phyloP scores from a whole-genome alignment of 2,329 filamentous ascomycete genomes.

The Albophoma yamanashiensis region DNA sequence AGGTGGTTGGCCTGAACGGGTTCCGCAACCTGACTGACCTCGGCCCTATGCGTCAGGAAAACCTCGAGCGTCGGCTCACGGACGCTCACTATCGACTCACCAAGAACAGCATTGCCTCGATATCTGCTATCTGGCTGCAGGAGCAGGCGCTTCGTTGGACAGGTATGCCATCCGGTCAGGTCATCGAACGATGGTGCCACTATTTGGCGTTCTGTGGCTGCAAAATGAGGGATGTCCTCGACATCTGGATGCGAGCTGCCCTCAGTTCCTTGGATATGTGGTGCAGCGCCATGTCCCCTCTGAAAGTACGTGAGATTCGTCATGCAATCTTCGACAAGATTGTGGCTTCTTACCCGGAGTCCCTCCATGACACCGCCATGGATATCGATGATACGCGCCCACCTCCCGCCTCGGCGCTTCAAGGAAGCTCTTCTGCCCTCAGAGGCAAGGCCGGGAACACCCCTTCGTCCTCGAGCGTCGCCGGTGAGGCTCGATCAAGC shows the following conservation, averaged over 20 bases:
- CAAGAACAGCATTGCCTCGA: conserved; percentile 7
- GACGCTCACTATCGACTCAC: conserved; percentile 5
- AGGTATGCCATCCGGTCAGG: not conserved
- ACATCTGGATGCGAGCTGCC: not conserved
- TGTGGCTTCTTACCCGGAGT: not conserved
- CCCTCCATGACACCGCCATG: not conserved
- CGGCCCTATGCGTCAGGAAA: conserved; percentile 12
- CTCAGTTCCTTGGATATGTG: not conserved
- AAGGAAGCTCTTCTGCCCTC: not conserved
- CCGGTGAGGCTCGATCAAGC: not conserved
- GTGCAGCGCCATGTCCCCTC: not conserved
- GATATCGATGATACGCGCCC: not conserved
- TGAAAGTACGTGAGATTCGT: not conserved
- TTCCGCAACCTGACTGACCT: conserved; percentile 11
- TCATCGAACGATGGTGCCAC: not conserved
- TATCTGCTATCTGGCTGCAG: conserved; percentile 17
- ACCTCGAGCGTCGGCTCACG: conserved; percentile 11
- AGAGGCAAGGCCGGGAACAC: not conserved
- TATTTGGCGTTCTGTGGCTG: not conserved
- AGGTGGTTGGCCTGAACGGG: conserved; percentile 12
- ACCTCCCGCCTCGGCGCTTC: not conserved
- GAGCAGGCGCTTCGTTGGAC: conserved; percentile 3
- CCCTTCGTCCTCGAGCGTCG: too few species aligned
- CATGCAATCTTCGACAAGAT: not conserved
- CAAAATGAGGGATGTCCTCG: not conserved